Conservation (phyloP, 2,329 filamentous ascomycete genomes). For the Hirsutella thompsonii region DNA sequence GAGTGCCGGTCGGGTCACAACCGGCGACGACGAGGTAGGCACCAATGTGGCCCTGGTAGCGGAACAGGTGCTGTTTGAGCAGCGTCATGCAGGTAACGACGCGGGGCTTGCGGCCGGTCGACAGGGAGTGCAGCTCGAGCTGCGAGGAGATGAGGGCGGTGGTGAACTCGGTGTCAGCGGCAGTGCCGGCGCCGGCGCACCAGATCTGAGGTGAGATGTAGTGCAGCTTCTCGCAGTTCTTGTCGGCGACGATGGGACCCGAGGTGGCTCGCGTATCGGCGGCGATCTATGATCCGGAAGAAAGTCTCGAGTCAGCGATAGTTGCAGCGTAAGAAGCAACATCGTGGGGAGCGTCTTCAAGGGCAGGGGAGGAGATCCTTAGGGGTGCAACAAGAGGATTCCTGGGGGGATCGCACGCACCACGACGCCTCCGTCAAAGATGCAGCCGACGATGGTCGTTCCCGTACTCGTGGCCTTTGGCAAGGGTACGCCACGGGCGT, state of each 20-base stretch:
- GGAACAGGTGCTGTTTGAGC: slow-evolving; percentile 98
- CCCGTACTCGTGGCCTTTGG: slow-evolving; percentile 98
- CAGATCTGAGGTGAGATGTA: slow-evolving; percentile 98
- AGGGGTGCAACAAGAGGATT: neutral
- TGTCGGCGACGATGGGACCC: slow-evolving; percentile 97
- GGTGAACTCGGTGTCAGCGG: slow-evolving; percentile 97
- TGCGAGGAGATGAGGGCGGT: slow-evolving; percentile 97
- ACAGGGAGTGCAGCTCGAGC: slow-evolving; percentile 92
- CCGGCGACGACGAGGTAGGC: slow-evolving; percentile 96
- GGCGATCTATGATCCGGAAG: slow-evolving; percentile 60
- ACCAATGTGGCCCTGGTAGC: slow-evolving; percentile 93
- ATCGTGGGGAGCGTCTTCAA: neutral
- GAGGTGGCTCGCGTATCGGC: slow-evolving; percentile 96
- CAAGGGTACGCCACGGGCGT: slow-evolving; percentile 83
- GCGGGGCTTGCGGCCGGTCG: slow-evolving; percentile 88
- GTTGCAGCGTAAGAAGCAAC: neutral
- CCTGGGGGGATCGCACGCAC: slow-evolving; percentile 34
- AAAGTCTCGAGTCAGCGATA: neutral
- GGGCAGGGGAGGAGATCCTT: neutral
- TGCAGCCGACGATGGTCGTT: slow-evolving; percentile 96
- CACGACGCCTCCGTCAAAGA: slow-evolving; percentile 93
- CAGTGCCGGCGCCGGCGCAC: slow-evolving; percentile 96
- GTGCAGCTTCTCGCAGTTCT: slow-evolving; percentile 99
- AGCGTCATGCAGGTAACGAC: slow-evolving; percentile 99
- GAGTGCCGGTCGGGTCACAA: slow-evolving; percentile 86